Evolutionary conservation across 352 stramenopile species (phyloP).

Genomic region (Globisporangium uncinulatum): DNA sequence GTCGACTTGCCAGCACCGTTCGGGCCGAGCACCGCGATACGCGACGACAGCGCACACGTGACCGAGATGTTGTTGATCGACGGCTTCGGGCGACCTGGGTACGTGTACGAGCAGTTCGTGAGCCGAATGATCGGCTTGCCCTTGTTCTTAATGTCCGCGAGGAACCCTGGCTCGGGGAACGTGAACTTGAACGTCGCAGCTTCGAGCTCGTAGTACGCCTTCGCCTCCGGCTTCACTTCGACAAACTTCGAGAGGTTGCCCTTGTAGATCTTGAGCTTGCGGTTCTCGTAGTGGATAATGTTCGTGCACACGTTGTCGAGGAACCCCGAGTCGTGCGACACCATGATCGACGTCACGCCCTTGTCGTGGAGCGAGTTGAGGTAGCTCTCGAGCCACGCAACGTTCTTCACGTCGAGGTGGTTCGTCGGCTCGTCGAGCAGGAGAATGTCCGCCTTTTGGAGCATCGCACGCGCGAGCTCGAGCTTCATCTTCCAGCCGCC

Average conservation of each 20-base stretch:
- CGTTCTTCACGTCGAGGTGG: slow-evolving; percentile 96
- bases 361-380: slow-evolving; percentile 95
- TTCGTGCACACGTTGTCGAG: slow-evolving; percentile 96
- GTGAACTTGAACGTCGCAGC: slow-evolving; percentile 94
- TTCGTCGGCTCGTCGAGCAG: slow-evolving; percentile 96
- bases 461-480: slow-evolving; percentile 93
- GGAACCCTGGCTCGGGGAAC: slow-evolving; percentile 91
- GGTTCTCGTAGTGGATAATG: slow-evolving; percentile 90
- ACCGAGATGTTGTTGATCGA: slow-evolving; percentile 91
- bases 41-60: slow-evolving; percentile 82
- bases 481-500: slow-evolving; percentile 97
- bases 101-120: slow-evolving; percentile 81
- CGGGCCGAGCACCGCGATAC: slow-evolving; percentile 78
- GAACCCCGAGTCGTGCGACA: slow-evolving; percentile 96
- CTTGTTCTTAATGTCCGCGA: slow-evolving; percentile 90
- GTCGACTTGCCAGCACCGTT: slow-evolving; percentile 96
- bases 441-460: slow-evolving; percentile 95
- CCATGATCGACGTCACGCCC: slow-evolving; percentile 88
- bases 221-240: slow-evolving; percentile 90
- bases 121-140: slow-evolving; percentile 91
- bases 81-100: slow-evolving; percentile 78
- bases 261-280: slow-evolving; percentile 92
- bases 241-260: slow-evolving; percentile 98
- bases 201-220: slow-evolving; percentile 92
- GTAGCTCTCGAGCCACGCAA: slow-evolving; percentile 99